These are phyloP conservation scores for Amanita inopinata DNA, from an alignment of 768 basidiomycete species.

Conservation along the genomic window DNA sequence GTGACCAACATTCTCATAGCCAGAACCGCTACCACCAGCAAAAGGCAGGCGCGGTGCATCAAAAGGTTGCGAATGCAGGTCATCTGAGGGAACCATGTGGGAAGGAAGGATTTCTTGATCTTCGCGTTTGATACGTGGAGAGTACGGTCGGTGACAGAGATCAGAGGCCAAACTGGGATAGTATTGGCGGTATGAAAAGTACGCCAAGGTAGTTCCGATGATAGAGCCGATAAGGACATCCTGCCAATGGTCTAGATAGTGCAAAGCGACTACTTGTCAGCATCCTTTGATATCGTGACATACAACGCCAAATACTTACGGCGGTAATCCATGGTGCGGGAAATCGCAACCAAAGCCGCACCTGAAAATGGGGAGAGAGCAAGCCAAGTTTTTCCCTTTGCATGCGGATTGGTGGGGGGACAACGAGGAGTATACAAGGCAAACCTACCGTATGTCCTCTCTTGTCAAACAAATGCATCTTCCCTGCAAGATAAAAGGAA, in stretches of 20 bases:
- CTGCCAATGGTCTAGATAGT: slow-evolving; percentile 78
- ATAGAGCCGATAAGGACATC: slow-evolving; percentile 77
- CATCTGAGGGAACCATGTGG: slow-evolving; percentile 11
- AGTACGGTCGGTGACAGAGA: slow-evolving; percentile 58
- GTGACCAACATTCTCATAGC: slow-evolving; percentile 15
- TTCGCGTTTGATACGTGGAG: slow-evolving; percentile 50
- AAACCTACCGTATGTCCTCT: slow-evolving; percentile 57
- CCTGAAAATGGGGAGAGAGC: slow-evolving; percentile 66
- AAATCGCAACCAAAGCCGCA: slow-evolving; percentile 72
- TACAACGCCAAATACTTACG: slow-evolving; percentile 37
- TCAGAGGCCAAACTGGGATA: slow-evolving; percentile 64
- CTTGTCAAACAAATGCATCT: slow-evolving; percentile 82
- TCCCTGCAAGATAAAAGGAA: slow-evolving; percentile 82
- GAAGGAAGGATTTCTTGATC: slow-evolving; percentile 33
- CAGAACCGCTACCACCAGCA: slow-evolving; percentile 4
- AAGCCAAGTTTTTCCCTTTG: slow-evolving; percentile 75
- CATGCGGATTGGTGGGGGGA: slow-evolving; percentile 9
- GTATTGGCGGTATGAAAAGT: slow-evolving; percentile 77
- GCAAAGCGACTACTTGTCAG: too few relatives aligned
- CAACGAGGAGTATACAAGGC: not conserved
- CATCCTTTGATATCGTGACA: too few relatives aligned
- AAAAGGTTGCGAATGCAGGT: slow-evolving; percentile 11
- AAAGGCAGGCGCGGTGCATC: not conserved
- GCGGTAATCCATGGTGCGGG: slow-evolving; percentile 86
- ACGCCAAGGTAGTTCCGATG: slow-evolving; percentile 63